Conservation (phyloP, 345 rosid genomes). For the Mangifera indica region DNA sequence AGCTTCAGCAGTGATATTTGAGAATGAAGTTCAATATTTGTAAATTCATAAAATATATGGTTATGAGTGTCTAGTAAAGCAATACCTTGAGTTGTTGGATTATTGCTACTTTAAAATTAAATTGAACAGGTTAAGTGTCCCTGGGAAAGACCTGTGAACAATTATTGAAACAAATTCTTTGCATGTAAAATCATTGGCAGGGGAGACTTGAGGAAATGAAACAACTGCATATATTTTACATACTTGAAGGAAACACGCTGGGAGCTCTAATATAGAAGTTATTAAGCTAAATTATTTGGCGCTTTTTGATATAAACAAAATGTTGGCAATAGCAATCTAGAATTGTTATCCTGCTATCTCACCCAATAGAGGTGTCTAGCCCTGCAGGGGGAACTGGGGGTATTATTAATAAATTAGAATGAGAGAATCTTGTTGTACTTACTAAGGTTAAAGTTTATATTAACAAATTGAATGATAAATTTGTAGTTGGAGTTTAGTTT, state of each 20-base stretch:
- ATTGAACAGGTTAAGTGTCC: neutral
- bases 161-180: neutral
- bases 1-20: neutral
- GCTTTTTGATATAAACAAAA: neutral
- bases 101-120: neutral
- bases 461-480: neutral
- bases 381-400: neutral
- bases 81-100: neutral
- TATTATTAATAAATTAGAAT: neutral
- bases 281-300: neutral
- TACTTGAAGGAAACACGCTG: neutral
- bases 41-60: too few species aligned
- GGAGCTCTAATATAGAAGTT: neutral
- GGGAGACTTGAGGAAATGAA: neutral
- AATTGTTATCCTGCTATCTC: neutral
- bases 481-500: neutral
- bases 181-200: neutral
- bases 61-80: neutral
- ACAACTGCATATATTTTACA: neutral
- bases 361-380: neutral
- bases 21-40: neutral
- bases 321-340: neutral
- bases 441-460: neutral
- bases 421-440: neutral
- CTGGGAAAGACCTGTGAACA: neutral